Conservation (phyloP, 768 basidiomycete genomes). For the Mycena latifolia region DNA sequence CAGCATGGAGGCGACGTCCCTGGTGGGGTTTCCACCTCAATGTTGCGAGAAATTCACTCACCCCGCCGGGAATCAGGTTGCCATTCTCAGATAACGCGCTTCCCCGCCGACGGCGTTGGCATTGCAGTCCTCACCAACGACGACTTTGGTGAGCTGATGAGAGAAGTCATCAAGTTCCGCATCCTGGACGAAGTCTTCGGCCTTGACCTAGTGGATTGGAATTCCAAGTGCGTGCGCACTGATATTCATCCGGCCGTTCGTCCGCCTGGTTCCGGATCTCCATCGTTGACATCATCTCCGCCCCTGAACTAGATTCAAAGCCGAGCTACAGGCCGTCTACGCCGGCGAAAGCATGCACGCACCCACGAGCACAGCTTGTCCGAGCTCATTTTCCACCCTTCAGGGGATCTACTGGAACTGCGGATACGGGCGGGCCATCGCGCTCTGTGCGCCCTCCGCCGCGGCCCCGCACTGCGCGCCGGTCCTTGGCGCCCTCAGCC, state of each 20-base stretch:
- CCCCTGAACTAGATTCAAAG: too few species aligned
- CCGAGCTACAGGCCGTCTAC: too few species aligned
- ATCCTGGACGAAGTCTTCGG: conserved; percentile 5
- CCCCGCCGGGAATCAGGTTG: neutral
- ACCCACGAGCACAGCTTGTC: neutral
- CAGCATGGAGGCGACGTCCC: neutral
- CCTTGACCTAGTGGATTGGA: conserved; percentile 1
- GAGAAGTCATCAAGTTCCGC: conserved; percentile 12
- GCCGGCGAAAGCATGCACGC: neutral
- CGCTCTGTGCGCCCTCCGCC: neutral
- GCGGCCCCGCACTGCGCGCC: neutral
- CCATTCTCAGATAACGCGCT: neutral
- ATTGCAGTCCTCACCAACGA: conserved; percentile 19
- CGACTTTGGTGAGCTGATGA: neutral
- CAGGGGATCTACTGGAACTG: neutral
- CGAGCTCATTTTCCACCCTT: neutral
- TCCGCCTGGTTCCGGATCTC: too few species aligned
- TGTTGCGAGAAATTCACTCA: neutral
- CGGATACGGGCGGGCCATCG: neutral
- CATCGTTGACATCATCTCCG: too few species aligned
- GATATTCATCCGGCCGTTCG: too few species aligned
- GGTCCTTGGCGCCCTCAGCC: neutral
- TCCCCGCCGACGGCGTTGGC: conserved; percentile 5
- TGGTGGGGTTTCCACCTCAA: neutral
- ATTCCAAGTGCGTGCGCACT: conserved; percentile 9